Evolutionary conservation across 257 asterid genomes (phyloP).

Genomic region (Nicotiana paniculata): DNA sequence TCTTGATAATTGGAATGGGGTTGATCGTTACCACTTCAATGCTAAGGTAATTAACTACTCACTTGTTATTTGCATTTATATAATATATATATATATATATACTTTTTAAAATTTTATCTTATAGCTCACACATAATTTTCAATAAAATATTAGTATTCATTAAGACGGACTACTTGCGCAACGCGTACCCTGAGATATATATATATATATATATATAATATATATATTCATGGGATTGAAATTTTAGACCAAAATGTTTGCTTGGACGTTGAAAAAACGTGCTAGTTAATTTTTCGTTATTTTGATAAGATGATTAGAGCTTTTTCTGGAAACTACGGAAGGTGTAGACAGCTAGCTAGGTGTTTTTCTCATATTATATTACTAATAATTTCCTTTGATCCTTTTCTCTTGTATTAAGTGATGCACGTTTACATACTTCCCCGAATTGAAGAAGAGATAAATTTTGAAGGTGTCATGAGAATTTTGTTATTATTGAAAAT

Average conservation of each 20-base stretch:
- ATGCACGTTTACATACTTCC: neutral
- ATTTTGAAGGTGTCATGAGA: neutral
- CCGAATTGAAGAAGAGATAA: neutral
- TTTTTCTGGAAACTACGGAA: neutral
- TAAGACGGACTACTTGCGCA: neutral
- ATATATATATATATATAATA: no score
- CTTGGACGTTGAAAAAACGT: slow-evolving; percentile 23
- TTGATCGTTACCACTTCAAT: slow-evolving; percentile 66
- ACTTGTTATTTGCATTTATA: no score
- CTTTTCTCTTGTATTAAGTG: neutral
- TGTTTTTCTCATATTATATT: neutral
- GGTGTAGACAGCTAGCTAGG: neutral
- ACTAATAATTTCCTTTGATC: neutral
- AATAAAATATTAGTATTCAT: neutral
- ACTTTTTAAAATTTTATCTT: no score
- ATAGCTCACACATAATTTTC: neutral
- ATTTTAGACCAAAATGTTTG: neutral
- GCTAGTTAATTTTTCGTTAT: neutral
- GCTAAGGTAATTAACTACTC: slow-evolving; percentile 46
- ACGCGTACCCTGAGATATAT: no score
- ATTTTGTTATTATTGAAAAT: neutral
- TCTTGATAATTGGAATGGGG: slow-evolving; percentile 71
- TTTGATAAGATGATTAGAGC: neutral
- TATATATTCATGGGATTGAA: neutral
- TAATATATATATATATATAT: no score